Percentiles rank a stretch among this genome's conserved stretches.
Evolutionary conservation across 2,329 filamentous ascomycete genomes (phyloP).

Genomic region (Lasiodiplodia theobromae): DNA sequence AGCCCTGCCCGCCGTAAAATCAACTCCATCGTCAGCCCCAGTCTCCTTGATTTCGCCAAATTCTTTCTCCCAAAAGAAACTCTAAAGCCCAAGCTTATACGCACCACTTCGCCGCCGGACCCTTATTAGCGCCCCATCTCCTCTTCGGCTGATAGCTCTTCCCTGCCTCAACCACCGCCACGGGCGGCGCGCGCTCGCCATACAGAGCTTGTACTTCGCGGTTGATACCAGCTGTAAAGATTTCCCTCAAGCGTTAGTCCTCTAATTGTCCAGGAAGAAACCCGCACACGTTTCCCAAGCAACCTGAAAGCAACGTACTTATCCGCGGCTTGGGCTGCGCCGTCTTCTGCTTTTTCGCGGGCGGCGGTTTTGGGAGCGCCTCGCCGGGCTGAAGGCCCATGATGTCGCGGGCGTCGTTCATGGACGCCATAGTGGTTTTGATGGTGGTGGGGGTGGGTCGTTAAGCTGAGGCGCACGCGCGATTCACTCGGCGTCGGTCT

Average conservation of each 20-base stretch:
- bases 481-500: not conserved
- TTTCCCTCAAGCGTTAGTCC: conserved; percentile 3
- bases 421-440: conserved; percentile 32
- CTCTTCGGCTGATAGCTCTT: conserved; percentile 49
- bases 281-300: no score
- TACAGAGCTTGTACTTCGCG: conserved; percentile 51
- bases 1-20: conserved; percentile 37
- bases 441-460: not conserved
- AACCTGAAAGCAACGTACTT: conserved; percentile 2
- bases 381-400: conserved; percentile 32
- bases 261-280: no score
- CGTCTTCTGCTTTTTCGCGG: conserved; percentile 31
- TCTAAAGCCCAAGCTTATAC: not conserved
- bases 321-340: conserved; percentile 15
- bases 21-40: not conserved
- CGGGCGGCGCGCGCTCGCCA: conserved; percentile 50
- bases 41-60: not conserved
- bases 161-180: conserved; percentile 50
- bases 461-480: not conserved
- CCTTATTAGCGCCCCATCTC: conserved; percentile 40
- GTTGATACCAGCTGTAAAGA: conserved; percentile 46
- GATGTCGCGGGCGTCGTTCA: conserved; percentile 34
- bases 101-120: conserved; percentile 50
- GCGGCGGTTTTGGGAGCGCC: conserved; percentile 23
- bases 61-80: not conserved